Conservation (phyloP, 2,329 filamentous ascomycete species). For the Dothideomycetidae sp. region DNA sequence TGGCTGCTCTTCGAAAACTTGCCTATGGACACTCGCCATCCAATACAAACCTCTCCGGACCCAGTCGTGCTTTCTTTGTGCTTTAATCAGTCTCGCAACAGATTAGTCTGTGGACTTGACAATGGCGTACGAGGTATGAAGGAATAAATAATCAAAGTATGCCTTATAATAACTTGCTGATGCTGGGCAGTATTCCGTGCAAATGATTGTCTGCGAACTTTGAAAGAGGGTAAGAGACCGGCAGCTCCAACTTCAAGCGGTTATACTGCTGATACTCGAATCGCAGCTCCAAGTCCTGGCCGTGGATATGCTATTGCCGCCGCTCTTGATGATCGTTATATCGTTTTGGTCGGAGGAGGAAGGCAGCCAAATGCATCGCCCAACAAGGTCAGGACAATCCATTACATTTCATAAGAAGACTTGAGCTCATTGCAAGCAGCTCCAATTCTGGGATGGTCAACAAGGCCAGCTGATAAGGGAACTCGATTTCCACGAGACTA, state of each 20-base stretch:
- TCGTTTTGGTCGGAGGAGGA: conserved; percentile 81
- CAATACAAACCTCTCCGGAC: conserved; percentile 62
- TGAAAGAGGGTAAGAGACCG: conserved; percentile 13
- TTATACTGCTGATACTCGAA: conserved; percentile 1
- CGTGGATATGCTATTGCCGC: conserved; percentile 19
- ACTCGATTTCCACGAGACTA: conserved; percentile 64
- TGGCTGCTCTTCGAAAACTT: no score
- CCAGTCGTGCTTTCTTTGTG: conserved; percentile 67
- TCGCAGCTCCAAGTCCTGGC: conserved; percentile 12
- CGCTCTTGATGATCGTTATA: conserved; percentile 38
- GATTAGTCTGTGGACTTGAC: conserved; percentile 77
- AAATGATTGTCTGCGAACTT: conserved; percentile 24
- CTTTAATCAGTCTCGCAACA: conserved; percentile 74
- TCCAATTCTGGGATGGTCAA: conserved; percentile 84
- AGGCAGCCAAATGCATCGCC: conserved; percentile 71
- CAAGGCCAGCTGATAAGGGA: conserved; percentile 61
- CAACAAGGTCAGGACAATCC: conserved; percentile 50
- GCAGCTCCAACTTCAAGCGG: conserved; percentile 3
- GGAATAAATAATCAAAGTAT: not conserved
- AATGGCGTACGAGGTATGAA: conserved; percentile 55
- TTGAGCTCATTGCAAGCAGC: conserved; percentile 30
- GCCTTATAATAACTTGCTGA: not conserved
- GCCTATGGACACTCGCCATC: conserved; percentile 90
- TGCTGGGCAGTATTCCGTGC: conserved; percentile 16
- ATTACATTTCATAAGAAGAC: conserved; percentile 14